phyloP scores from a whole-genome alignment of 108 stramenopile species.

The Seminavis robusta region DNA sequence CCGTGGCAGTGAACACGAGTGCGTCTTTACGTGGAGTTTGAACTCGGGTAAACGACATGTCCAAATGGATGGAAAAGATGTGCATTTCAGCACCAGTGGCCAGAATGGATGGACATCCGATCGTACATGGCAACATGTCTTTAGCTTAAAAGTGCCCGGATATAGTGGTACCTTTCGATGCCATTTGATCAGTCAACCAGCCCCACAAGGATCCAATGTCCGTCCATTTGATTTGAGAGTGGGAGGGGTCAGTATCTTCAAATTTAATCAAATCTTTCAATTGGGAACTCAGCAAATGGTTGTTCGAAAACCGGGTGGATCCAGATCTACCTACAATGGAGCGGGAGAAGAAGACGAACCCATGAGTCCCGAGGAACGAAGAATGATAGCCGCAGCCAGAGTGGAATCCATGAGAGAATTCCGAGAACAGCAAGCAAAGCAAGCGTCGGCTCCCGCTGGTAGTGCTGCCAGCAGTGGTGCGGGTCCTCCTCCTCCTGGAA shows the following conservation, averaged over 20 bases:
- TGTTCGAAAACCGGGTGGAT: slow-evolving; percentile 7
- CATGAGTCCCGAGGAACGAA: slow-evolving; percentile 36
- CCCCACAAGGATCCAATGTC: slow-evolving; percentile 26
- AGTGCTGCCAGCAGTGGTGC: neutral
- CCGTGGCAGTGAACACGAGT: slow-evolving; percentile 85
- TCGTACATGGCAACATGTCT: slow-evolving; percentile 53
- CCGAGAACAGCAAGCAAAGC: neutral
- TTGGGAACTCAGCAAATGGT: slow-evolving; percentile 47
- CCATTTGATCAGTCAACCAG: slow-evolving; percentile 47
- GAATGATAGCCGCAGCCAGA: slow-evolving; percentile 45
- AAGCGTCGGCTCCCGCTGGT: neutral
- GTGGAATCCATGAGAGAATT: slow-evolving; percentile 42
- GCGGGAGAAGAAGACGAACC: slow-evolving; percentile 23
- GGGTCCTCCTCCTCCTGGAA: no score
- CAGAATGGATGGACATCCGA: slow-evolving; percentile 54
- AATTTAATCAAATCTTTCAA: slow-evolving; percentile 47
- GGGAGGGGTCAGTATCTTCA: slow-evolving; percentile 45
- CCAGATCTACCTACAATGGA: neutral
- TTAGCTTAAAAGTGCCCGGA: slow-evolving; percentile 25
- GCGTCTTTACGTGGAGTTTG: slow-evolving; percentile 71
- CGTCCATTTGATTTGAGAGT: slow-evolving; percentile 54
- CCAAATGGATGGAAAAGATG: slow-evolving; percentile 63
- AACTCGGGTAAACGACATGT: slow-evolving; percentile 76
- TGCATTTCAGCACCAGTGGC: slow-evolving; percentile 60
- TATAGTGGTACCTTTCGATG: slow-evolving; percentile 18